Conservation (phyloP, 805 yeast species). For the Priceomyces carsonii region DNA sequence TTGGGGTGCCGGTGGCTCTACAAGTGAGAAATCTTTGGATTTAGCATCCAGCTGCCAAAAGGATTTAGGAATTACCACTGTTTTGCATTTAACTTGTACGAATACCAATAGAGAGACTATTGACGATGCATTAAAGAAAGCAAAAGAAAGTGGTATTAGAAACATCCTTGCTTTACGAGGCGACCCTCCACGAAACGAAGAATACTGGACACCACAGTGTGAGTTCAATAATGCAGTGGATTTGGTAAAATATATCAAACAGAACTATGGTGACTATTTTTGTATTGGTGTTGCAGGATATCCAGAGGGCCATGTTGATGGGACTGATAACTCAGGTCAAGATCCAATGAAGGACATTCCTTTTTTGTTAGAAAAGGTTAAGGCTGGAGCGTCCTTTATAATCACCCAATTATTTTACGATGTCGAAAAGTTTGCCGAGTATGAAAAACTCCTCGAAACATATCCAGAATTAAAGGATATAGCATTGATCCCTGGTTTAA, state of each 20-base stretch:
- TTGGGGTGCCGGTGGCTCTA: constrained; percentile 99
- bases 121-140: constrained; percentile 74
- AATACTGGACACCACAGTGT: constrained; percentile 53
- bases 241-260: constrained; percentile 75
- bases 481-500: constrained; percentile 80
- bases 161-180: constrained; percentile 94
- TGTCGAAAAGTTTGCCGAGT: constrained; percentile 69
- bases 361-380: constrained; percentile 75
- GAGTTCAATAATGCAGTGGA: constrained; percentile 82
- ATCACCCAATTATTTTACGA: constrained; percentile 92
- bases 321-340: constrained; percentile 67
- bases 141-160: constrained; percentile 75
- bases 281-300: constrained; percentile 97
- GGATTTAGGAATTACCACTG: constrained; percentile 81
- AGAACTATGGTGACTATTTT: constrained; percentile 74
- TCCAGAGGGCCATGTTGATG: constrained; percentile 97
- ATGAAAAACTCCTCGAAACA: constrained; percentile 54
- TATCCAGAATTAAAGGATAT: constrained; percentile 44
- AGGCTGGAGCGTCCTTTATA: constrained; percentile 94
- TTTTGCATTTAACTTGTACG: constrained; percentile 94
- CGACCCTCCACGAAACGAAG: constrained; percentile 85
- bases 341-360: constrained; percentile 71
- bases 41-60: constrained; percentile 76
- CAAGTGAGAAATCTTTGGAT: constrained; percentile 82
- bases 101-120: constrained; percentile 78